These are phyloP conservation scores for Linum tenue DNA, from an alignment of 345 rosid species.

Conservation along the genomic window DNA sequence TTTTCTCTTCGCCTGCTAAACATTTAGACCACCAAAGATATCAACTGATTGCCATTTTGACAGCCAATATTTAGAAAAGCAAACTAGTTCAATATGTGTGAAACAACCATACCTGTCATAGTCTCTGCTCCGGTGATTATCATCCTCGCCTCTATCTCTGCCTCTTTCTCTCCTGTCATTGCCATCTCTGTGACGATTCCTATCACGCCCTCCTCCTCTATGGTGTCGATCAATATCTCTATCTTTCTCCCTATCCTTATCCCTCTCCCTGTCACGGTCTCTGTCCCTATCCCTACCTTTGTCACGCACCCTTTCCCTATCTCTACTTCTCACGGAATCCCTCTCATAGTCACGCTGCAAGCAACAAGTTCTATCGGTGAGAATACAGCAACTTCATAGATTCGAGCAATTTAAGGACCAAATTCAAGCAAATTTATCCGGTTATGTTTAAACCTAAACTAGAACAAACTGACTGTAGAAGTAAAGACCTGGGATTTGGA, in stretches of 20 bases:
- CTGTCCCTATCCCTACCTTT: conserved; percentile 25
- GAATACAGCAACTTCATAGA: background rate
- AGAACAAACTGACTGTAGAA: no score
- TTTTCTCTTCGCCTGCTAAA: conserved; percentile 48
- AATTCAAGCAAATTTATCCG: background rate
- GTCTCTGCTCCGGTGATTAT: conserved; percentile 44
- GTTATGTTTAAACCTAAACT: background rate
- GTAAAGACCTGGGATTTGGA: conserved; percentile 51
- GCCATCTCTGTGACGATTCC: conserved; percentile 44
- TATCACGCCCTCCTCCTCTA: conserved; percentile 56
- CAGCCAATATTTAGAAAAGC: background rate
- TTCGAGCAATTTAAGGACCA: background rate
- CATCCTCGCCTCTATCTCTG: conserved; percentile 70
- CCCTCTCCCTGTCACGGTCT: conserved; percentile 13
- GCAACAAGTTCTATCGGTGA: background rate
- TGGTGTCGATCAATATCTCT: conserved; percentile 51
- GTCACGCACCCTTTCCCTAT: conserved; percentile 32
- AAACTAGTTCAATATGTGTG: background rate
- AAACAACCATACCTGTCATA: conserved; percentile 41
- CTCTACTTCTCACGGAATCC: conserved; percentile 41
- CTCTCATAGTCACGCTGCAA: conserved; percentile 59
- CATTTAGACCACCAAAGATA: background rate
- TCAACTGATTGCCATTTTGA: background rate
- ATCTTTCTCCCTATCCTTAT: conserved; percentile 35
- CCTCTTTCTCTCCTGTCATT: conserved; percentile 75